Evolutionary conservation across 148 eudicot species (phyloP), one percentile per base, ranked within the genome.

Genomic region (Fallopia convolvulus): DNA sequence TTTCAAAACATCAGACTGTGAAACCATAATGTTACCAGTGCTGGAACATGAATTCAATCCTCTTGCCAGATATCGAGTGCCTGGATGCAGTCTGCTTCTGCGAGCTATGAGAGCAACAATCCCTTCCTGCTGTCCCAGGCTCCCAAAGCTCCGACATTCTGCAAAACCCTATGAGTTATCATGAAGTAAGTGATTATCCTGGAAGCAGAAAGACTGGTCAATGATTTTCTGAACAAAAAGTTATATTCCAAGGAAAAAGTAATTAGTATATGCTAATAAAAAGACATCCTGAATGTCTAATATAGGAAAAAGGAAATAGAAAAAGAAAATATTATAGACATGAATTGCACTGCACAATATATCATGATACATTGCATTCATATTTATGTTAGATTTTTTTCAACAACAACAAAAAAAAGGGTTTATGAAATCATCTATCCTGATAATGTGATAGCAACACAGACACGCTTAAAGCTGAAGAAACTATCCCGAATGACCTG

Each of bases 71-170:
- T 92, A 95, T 78, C 99, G 94, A 78, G 99, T 95, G 60, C 99
- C 99, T 79, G 99, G 97, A 83, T 95, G 99, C 85, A 95, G 86
- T 84, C 99, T 89, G 83, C 99, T 95, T 80, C 99, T 93, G 70
- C 99, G 99, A 78, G 97, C 99, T 80, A 81, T 88, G 75, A 95
- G 97, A 74, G 97, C 97, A 80, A 95, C 88, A 75, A 88, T 75
- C 20, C 99, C 99, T 86, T 95, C 99, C 80, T 95, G 89, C 85
- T 95, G 99, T 79, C 99, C 99, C 84, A 83, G 79, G 86, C 97
- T 95, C 77, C 99, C 99, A 84, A 95, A 95, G 86, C 88, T 88
- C 83, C 92, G 89, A 78, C 89, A 85, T 81, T 95, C 99, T 77
- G 90, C 99, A 86, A 88, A 92, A 30, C 99, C 99, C 99, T 95